Base-by-base conservation (phyloP, 2,329 filamentous ascomycete genomes). In the Ophiostoma ulmi region DNA sequence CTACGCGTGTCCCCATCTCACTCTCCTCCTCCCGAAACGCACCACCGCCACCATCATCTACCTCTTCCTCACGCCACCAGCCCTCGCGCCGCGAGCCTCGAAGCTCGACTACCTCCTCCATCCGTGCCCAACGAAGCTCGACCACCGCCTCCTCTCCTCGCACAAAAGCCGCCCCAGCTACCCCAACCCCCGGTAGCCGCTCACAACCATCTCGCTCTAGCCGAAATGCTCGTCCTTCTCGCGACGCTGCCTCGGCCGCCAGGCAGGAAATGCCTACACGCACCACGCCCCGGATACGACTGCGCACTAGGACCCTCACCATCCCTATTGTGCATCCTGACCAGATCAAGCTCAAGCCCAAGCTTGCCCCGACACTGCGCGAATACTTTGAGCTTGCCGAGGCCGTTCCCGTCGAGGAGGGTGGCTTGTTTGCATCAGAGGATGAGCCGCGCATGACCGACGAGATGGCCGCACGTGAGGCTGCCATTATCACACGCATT, bases 401-500 rank as follows among this genome's bases (percentile, higher is more conserved):
- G 20, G 76, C 80, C 3, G 81, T 88, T 68, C 82, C 86, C 5
- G 82, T 88, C 5, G 84, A 87, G 67, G 82, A 88, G 67, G 88
- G 87, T 41, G 88, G 88, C 5, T 79, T 86, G n/a, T 78, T 83
- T 36, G 77, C 81, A 3, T 79, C 82, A 1, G 87, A 90, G 70
- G 86, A 89, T 80, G 85, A 83, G 0, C 82, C 83, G 0, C 78
- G 79, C 20, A 86, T 86, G 74, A 90, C 88, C 0, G 82, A 88
- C 13, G 87, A 90, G 69, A 84, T 87, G 76, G 89, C 90, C 1
- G 78, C 81, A 64, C 84, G 85, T 69, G 93, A 97, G 79, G 93
- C 92, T 1, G 80, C 81, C 20, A 80, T 88, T n/a, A 86, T 95
- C 22, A 74, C 88, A 71, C 87, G 87, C 41, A 88, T 97, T 38